Evolutionary conservation across 2,329 filamentous ascomycete genomes (phyloP), one percentile per base, ranked within the genome.

Genomic region (Penicillium sumatraense): DNA sequence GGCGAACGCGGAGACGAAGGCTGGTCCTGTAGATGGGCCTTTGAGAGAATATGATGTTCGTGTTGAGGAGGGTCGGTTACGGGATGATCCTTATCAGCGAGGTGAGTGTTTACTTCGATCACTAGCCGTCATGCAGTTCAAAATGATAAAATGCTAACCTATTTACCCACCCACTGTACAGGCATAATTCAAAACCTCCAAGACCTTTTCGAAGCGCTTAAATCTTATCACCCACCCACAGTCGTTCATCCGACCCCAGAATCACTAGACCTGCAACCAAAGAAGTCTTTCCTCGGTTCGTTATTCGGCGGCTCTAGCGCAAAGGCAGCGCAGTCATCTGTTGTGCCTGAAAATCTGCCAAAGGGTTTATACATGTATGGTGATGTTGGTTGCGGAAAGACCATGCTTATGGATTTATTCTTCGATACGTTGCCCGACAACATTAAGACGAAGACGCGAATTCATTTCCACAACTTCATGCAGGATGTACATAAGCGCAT

Each of bases 381-480:
- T 55, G 95, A 99, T 72, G 95, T 99, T 2, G 95, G 95, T 36
- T 96, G 91, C 67, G 95, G 95, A 59, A 99, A 99, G 82, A 99
- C 95, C 2, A 99, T 99, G 95, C 81, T 99, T 70, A 99, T 99
- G 95, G 93, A 99, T 72, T 81, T 99, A 47, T 97, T 98, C 75
- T 96, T 93, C 78, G 93, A 98, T 61, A 97, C 93, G 0, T 80
- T 98, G 20, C 95, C 95, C 0, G 73, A 80, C 14, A 88, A 89
- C 56, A 92, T 98, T 61, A 83, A 81, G 54, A 86, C 86, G 27
- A 97, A 96, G 79, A 96, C 89, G 44, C 84, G 95, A 45, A 97
- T 99, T 68, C 95, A 99, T 79, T 99, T 99, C 76, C 92, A 98
- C 80, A 96, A 96, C 74, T 99, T 99, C 80, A 99, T 99, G 95